Conservation (phyloP, 495 filamentous ascomycete genomes). For the Tuber calosporum region DNA sequence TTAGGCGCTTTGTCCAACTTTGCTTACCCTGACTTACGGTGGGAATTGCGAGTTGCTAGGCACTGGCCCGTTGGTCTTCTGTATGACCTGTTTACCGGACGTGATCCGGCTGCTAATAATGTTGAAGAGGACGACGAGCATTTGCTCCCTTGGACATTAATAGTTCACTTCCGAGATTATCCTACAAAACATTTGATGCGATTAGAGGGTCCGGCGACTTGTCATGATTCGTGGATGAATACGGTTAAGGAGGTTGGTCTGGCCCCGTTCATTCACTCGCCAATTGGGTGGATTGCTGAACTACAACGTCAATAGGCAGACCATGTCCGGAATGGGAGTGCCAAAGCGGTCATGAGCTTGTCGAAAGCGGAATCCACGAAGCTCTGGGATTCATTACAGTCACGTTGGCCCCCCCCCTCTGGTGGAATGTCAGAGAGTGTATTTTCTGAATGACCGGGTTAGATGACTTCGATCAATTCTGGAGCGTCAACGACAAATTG, state of each 20-base stretch:
- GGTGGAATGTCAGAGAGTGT: neutral
- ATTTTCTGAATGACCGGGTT: conserved; percentile 21
- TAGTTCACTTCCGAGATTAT: conserved; percentile 71
- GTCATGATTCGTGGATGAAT: conserved; percentile 84
- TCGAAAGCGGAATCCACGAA: conserved; percentile 79
- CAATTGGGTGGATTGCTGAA: conserved; percentile 12
- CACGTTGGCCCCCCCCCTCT: conserved; percentile 52
- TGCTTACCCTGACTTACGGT: conserved; percentile 44
- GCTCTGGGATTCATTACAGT: conserved; percentile 76
- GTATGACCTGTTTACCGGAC: conserved; percentile 75
- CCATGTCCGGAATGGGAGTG: conserved; percentile 82
- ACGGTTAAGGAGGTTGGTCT: conserved; percentile 70
- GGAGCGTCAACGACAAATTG: conserved; percentile 66
- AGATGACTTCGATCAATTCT: conserved; percentile 70
- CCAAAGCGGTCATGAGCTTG: conserved; percentile 85
- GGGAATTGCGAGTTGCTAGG: conserved; percentile 41
- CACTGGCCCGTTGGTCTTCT: conserved; percentile 82
- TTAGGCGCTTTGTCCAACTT: neutral
- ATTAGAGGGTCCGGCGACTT: conserved; percentile 51
- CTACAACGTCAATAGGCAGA: conserved; percentile 55
- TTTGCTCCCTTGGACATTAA: conserved; percentile 68
- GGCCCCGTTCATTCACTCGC: conserved; percentile 2
- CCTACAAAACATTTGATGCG: conserved; percentile 59
- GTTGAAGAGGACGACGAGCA: conserved; percentile 44
- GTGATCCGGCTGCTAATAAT: conserved; percentile 49